These are phyloP conservation scores for Lichtheimia ramosa DNA, from an alignment of 371 early-diverging fungal genomes.

Conservation along the genomic window DNA sequence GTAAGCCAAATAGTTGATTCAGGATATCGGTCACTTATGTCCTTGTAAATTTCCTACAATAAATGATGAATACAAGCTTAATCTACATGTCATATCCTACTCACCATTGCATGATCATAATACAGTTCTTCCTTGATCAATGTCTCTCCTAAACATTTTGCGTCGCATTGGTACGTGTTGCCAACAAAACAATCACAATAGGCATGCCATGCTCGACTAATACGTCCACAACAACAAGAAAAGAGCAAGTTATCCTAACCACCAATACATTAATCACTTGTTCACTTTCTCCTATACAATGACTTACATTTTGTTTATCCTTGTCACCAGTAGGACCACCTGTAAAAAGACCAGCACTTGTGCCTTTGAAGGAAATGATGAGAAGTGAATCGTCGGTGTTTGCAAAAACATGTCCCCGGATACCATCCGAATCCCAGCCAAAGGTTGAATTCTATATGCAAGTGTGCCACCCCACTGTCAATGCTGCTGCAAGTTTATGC, in stretches of 20 bases:
- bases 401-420: constrained; percentile 91
- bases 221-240: constrained; percentile 96
- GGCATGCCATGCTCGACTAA: constrained; percentile 79
- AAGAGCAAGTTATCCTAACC: constrained; percentile 89
- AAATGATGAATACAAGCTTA: background rate
- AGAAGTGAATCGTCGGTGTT: constrained; percentile 66
- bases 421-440: constrained; percentile 86
- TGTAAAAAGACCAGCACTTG: constrained; percentile 73
- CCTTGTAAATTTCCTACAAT: constrained; percentile 33
- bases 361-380: constrained; percentile 91
- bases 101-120: constrained; percentile 79
- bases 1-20: constrained; percentile 80
- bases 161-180: constrained; percentile 59
- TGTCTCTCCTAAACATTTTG: constrained; percentile 61
- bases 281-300: background rate
- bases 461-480: constrained; percentile 6
- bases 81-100: background rate
- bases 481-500: constrained; percentile 4
- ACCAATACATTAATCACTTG: background rate
- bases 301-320: constrained; percentile 80
- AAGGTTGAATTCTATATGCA: constrained; percentile 66
- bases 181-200: constrained; percentile 83
- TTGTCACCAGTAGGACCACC: constrained; percentile 79
- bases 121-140: constrained; percentile 70
- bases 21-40: constrained; percentile 66